These are phyloP conservation scores for Phytophthora nicotianae DNA, from an alignment of 352 stramenopile genomes.

Conservation along the genomic window DNA sequence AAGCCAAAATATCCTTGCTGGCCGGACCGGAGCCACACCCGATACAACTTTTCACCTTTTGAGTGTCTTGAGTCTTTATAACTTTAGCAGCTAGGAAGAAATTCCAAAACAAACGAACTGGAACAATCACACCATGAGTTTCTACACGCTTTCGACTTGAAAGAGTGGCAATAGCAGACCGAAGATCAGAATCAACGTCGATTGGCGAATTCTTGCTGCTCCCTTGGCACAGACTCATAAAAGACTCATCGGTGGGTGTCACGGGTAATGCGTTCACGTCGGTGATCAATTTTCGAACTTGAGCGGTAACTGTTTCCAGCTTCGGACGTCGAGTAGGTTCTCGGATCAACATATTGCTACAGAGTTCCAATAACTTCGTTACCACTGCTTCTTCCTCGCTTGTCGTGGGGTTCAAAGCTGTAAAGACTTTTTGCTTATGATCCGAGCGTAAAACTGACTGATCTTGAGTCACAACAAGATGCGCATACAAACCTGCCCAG, in stretches of 20 bases:
- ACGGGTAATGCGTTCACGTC: slow-evolving; percentile 36
- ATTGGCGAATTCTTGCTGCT: neutral
- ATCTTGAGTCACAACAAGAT: slow-evolving; percentile 49
- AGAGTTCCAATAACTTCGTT: slow-evolving; percentile 30
- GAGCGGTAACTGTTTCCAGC: slow-evolving; percentile 19
- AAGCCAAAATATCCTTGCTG: slow-evolving; percentile 29
- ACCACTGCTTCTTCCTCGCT: slow-evolving; percentile 42
- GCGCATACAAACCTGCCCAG: slow-evolving; percentile 62
- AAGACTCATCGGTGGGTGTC: slow-evolving; percentile 30
- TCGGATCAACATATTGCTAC: slow-evolving; percentile 40
- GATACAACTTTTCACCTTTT: slow-evolving; percentile 14
- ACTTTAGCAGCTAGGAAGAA: slow-evolving; percentile 44
- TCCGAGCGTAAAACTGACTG: slow-evolving; percentile 44
- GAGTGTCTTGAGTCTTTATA: neutral
- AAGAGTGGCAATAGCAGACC: neutral
- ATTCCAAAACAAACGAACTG: slow-evolving; percentile 61
- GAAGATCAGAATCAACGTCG: slow-evolving; percentile 3
- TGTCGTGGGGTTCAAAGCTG: slow-evolving; percentile 34
- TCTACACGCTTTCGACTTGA: slow-evolving; percentile 15
- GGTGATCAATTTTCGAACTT: slow-evolving; percentile 33
- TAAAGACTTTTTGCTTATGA: slow-evolving; percentile 45
- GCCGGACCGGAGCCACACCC: slow-evolving; percentile 14
- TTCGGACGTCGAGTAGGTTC: slow-evolving; percentile 30
- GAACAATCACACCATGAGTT: slow-evolving; percentile 11
- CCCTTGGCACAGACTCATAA: slow-evolving; percentile 13